phyloP scores from a whole-genome alignment of 768 basidiomycete genomes.

The Auriculariales sp. region DNA sequence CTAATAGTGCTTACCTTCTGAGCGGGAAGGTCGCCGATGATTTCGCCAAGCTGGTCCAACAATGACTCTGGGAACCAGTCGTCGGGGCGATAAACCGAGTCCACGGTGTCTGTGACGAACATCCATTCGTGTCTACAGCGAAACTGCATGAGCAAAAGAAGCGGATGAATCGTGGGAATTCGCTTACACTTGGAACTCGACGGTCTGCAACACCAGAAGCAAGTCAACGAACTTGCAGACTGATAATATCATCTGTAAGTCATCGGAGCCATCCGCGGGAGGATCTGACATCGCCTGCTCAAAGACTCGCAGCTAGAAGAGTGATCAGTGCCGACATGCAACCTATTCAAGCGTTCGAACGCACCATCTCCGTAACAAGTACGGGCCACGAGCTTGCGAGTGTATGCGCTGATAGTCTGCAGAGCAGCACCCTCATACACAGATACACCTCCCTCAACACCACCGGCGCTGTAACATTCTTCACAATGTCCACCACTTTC shows the following conservation, averaged over 20 bases:
- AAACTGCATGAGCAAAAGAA: neutral
- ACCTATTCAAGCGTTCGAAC: slow-evolving; percentile 9
- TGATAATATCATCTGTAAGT: slow-evolving; percentile 67
- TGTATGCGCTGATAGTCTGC: slow-evolving; percentile 81
- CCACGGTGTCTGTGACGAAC: slow-evolving; percentile 94
- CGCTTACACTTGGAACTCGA: slow-evolving; percentile 89
- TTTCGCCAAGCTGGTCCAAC: slow-evolving; percentile 81
- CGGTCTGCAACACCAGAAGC: slow-evolving; percentile 82
- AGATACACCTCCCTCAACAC: slow-evolving; percentile 87
- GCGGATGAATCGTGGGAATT: slow-evolving; percentile 7
- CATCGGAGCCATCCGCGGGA: slow-evolving; percentile 72
- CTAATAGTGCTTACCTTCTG: neutral
- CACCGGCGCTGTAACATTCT: slow-evolving; percentile 61
- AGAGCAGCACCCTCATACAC: slow-evolving; percentile 81
- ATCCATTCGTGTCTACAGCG: slow-evolving; percentile 61
- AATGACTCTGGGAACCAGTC: slow-evolving; percentile 74
- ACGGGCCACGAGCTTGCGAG: slow-evolving; percentile 95
- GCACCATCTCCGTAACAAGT: slow-evolving; percentile 78
- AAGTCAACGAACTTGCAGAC: slow-evolving; percentile 92
- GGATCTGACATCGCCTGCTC: slow-evolving; percentile 59
- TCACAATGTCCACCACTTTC: slow-evolving; percentile 84
- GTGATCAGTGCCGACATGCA: neutral
- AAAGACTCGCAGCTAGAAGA: slow-evolving; percentile 68
- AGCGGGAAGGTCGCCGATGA: slow-evolving; percentile 52
- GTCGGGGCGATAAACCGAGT: slow-evolving; percentile 81